These are phyloP conservation scores for Nannochloropsis salina DNA, from an alignment of 108 stramenopile species.

Conservation along the genomic window DNA sequence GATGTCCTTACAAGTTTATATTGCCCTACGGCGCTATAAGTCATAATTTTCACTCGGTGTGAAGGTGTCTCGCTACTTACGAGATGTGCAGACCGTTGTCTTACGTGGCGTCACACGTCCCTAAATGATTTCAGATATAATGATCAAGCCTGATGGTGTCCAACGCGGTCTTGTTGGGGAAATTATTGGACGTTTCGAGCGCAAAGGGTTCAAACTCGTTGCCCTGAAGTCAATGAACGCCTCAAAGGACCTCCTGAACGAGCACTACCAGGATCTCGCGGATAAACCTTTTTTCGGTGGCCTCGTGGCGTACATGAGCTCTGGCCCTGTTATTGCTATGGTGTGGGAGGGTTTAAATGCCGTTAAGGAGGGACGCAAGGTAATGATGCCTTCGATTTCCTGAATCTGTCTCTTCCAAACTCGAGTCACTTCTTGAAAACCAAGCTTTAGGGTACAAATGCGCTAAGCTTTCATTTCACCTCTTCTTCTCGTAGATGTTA, in stretches of 20 bases:
- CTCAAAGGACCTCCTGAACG: constrained; percentile 74
- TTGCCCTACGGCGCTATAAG: too few species aligned
- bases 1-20: too few species aligned
- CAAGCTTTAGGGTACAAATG: neutral
- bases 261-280: constrained; percentile 88
- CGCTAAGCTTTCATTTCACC: neutral
- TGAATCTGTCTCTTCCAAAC: neutral
- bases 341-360: constrained; percentile 56
- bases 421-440: neutral
- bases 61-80: too few species aligned
- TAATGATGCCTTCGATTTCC: constrained; percentile 28
- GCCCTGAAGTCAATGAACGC: constrained; percentile 88
- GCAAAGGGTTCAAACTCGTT: constrained; percentile 88
- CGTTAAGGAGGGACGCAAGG: constrained; percentile 60
- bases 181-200: constrained; percentile 95
- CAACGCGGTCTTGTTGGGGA: constrained; percentile 94
- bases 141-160: constrained; percentile 99
- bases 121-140: constrained; percentile 50
- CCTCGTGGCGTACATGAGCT: constrained; percentile 84
- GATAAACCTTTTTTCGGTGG: constrained; percentile 88
- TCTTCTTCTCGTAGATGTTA: constrained; percentile 63
- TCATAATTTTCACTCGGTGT: too few species aligned
- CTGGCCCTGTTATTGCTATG: constrained; percentile 77
- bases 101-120: too few species aligned
- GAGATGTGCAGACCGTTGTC: too few species aligned